Base-by-base conservation (phyloP, 2,329 filamentous ascomycete species). In the Calonectria montana region DNA sequence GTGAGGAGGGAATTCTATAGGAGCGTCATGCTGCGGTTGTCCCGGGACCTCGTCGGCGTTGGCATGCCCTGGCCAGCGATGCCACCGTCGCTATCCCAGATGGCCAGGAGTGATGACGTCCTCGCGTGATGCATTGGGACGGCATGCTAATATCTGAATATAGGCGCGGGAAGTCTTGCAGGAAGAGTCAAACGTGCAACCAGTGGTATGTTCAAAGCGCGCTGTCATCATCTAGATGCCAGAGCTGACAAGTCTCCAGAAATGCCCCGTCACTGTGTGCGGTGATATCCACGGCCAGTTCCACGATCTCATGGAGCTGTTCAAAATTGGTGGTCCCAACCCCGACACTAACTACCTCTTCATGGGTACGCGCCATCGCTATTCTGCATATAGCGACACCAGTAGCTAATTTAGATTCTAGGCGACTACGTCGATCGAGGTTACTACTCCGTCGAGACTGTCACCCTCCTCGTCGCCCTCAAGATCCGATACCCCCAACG, bases 201-300 rank as follows among this genome's bases (percentile, higher is more conserved):
- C 97, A 83, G 97, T 99, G 86, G 96, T 98, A 94, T 76, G 89
- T 88, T 73, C 39, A 57, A 48, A n/a, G 62, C 27, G 72, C 62
- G 65, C 69, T 50, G 61, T 64, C 48, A 66, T 74, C 23, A 72
- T 25, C 53, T 65, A 74, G 71, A 67, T 69, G 63, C 69, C 69
- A 47, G 70, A 76, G 73, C 83, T 84, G 78, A 31, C 31, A 31
- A 41, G n/a, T 70, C 41, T 57, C 71, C 76, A 96, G 94, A 98
- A 98, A 96, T 98, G 96, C 84, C 97, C 97, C 53, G 97, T 98
- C 77, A 99, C 97, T 69, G 97, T 99, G 74, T 98, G 97, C 85
- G 97, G 97, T 84, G 97, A 99, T 86, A 99, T 99, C 83, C 97
- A 99, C 86, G 97, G 97, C 77, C 97, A 99, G 86, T 98, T 98